These are phyloP conservation scores for Xylaria sp. DNA, from an alignment of 2,329 filamentous ascomycete genomes.

Conservation along the genomic window DNA sequence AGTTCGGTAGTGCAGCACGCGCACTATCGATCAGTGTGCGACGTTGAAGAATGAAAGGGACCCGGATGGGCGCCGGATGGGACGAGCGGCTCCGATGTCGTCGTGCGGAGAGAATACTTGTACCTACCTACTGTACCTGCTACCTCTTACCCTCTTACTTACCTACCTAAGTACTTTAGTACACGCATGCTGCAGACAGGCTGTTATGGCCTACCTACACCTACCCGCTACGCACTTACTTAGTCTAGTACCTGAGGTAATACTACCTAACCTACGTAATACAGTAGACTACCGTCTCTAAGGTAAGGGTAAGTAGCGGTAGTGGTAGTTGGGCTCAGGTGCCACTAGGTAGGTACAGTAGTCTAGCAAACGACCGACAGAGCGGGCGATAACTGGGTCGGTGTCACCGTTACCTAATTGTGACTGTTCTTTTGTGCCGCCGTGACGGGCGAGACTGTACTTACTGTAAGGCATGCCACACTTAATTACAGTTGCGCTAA, in stretches of 20 bases:
- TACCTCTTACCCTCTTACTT: neutral
- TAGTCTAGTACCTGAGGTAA: neutral
- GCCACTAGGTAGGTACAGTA: neutral
- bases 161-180: neutral
- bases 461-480: neutral
- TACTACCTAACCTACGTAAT: too few relatives aligned
- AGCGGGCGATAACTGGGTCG: slow-evolving; percentile 11
- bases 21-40: slow-evolving; percentile 17
- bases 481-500: neutral
- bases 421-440: slow-evolving; percentile 23
- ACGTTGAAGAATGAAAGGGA: slow-evolving; percentile 21
- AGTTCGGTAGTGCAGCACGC: neutral
- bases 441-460: neutral
- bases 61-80: slow-evolving; percentile 23
- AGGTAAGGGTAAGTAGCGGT: too few relatives aligned
- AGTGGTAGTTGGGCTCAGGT: too few relatives aligned
- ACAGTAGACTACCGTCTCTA: too few relatives aligned
- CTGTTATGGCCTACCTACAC: neutral
- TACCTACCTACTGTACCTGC: neutral
- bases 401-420: slow-evolving; percentile 27
- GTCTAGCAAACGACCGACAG: neutral
- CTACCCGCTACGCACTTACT: neutral
- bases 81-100: slow-evolving; percentile 32
- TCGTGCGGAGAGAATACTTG: slow-evolving; percentile 15
- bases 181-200: neutral